These are phyloP conservation scores for Fraxinus platypoda DNA, from an alignment of 305 asterid genomes.

Conservation along the genomic window DNA sequence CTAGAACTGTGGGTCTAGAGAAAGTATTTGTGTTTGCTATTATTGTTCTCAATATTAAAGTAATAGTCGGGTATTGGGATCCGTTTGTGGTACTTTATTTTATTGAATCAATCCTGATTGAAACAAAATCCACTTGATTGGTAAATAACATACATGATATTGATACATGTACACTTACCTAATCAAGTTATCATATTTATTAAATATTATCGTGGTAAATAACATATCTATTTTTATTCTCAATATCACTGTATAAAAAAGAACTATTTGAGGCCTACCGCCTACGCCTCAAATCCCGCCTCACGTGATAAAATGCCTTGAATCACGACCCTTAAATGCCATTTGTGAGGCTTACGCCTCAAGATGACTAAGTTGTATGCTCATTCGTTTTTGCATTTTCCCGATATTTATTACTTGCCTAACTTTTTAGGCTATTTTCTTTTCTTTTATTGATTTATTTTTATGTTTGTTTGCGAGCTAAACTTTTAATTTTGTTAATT, in stretches of 20 bases:
- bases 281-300: neutral
- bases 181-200: neutral
- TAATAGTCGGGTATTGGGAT: neutral
- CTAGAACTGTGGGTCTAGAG: neutral
- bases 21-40: neutral
- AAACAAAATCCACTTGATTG: neutral
- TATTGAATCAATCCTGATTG: neutral
- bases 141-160: neutral
- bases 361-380: neutral
- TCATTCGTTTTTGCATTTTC: neutral
- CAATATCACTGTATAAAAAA: neutral
- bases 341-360: neutral
- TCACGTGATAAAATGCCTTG: neutral
- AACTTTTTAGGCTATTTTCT: neutral
- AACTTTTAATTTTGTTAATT: neutral
- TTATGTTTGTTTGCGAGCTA: neutral
- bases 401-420: neutral
- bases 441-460: neutral
- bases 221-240: neutral
- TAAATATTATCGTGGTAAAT: neutral
- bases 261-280: neutral
- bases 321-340: neutral
- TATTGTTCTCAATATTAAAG: neutral
- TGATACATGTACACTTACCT: neutral
- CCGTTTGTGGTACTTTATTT: neutral